Evolutionary conservation across 768 basidiomycete species (phyloP), one percentile per base, ranked within the genome.

Genomic region (Candolleomyces efflorescens): DNA sequence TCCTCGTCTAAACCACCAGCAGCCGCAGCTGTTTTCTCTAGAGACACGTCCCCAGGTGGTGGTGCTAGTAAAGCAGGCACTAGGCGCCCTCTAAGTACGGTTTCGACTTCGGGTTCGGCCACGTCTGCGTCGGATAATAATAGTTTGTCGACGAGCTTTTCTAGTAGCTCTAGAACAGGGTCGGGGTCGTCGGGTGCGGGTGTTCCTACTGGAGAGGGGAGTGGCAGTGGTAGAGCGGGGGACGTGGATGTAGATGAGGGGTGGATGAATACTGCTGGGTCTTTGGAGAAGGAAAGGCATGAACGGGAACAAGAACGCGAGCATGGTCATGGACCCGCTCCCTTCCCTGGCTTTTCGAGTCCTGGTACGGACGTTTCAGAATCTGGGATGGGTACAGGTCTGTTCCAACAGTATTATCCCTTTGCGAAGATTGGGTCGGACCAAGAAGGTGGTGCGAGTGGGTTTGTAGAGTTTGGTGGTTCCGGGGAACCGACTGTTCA

Each of bases 401-500:
- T 59, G 43, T 59, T 59, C 53, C 43, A 59, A 17, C 58, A 59
- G 18, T 46, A 59, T 26, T 45, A 47, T 23, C 58, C 58, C 3
- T 59, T 59, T 36, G 53, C 44, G 4, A 59, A 32, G 12, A 12
- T 20, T 26, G 51, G 51, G 1, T 48, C 18, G 17, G 38, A 22
- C 23, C 24, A 58, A 9, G 43, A 44, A 39, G 53, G 53, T 36
- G 55, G 48, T 22, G 27, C 38, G n/a, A 27, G 22, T 23, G 49
- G 41, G 12, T 50, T 50, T 13, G 32, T 32, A 11, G 24, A 54
- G 45, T 53, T 54, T 27, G 44, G 47, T 37, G 24, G 54, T 22
- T 59, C 58, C 11, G 57, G 57, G 2, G 51, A 53, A 20, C 58
- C 58, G 9, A 59, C 58, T 12, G 57, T 59, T n/a, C 51, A 57